Evolutionary conservation across 768 basidiomycete species (phyloP).

Genomic region (Thelephora aurantiotincta): DNA sequence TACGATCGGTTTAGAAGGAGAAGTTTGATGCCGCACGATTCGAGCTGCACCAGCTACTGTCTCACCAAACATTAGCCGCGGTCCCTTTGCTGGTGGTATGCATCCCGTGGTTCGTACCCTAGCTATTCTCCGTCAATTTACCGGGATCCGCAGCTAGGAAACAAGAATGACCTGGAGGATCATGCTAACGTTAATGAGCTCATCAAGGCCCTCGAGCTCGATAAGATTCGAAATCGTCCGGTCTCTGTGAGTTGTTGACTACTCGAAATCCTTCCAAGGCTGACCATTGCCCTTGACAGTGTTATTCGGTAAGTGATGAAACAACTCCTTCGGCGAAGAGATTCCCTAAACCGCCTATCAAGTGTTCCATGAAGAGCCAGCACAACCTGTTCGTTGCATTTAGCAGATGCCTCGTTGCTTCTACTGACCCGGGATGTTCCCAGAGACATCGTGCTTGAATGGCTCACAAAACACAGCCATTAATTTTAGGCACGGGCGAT

Average conservation of each 20-base stretch:
- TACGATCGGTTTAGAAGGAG: conserved; percentile 36
- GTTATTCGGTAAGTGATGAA: conserved; percentile 51
- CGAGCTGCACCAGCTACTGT: conserved; percentile 69
- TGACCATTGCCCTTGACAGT: conserved; percentile 25
- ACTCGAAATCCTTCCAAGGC: background rate
- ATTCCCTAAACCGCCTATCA: conserved; percentile 1
- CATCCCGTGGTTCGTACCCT: conserved; percentile 4
- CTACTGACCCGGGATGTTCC: conserved; percentile 4
- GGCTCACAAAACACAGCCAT: conserved; percentile 69
- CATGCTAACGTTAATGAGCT: conserved; percentile 74
- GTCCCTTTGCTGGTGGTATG: conserved; percentile 77
- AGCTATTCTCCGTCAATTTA: background rate
- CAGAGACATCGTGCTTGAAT: conserved; percentile 79
- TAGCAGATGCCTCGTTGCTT: background rate
- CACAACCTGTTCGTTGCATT: conserved; percentile 65
- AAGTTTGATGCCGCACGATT: conserved; percentile 76
- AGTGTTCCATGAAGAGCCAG: conserved; percentile 96
- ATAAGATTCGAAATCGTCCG: conserved; percentile 65
- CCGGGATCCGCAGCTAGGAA: conserved; percentile 48
- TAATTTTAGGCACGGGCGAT: conserved; percentile 15
- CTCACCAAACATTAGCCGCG: conserved; percentile 46
- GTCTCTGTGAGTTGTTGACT: conserved; percentile 55
- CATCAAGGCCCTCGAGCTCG: conserved; percentile 62
- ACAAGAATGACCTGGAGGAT: conserved; percentile 79
- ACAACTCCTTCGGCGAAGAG: background rate